Conservation (phyloP, 2,329 filamentous ascomycete genomes). For the Clathrospora elynae region DNA sequence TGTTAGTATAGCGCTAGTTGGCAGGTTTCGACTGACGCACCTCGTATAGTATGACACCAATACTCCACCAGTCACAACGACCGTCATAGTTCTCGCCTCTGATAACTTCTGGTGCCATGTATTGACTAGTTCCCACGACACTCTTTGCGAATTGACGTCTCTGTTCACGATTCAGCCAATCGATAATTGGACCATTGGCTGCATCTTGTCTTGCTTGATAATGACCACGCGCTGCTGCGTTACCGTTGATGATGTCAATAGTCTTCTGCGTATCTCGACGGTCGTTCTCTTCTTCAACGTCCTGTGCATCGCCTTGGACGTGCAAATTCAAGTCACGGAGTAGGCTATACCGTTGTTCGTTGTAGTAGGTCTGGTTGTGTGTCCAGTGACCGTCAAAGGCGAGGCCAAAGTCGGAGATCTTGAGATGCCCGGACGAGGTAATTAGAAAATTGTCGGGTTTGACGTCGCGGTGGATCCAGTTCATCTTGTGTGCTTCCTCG, state of each 20-base stretch:
- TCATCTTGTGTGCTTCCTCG: conserved; percentile 85
- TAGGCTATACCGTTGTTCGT: conserved; percentile 78
- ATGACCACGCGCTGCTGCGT: conserved; percentile 17
- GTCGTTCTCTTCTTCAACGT: conserved; percentile 60
- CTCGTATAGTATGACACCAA: conserved; percentile 92
- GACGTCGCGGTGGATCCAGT: conserved; percentile 92
- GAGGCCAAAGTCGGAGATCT: conserved; percentile 94
- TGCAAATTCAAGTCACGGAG: conserved; percentile 76
- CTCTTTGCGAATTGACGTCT: conserved; percentile 78
- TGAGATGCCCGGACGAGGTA: conserved; percentile 83
- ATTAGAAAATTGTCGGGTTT: conserved; percentile 98
- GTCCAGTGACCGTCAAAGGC: conserved; percentile 96
- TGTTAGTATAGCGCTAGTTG: background rate
- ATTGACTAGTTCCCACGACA: conserved; percentile 93
- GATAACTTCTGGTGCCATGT: conserved; percentile 97
- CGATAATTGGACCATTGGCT: conserved; percentile 40
- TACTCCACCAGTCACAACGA: conserved; percentile 95
- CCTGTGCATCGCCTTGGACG: conserved; percentile 74
- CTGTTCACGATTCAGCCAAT: conserved; percentile 53
- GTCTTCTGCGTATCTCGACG: conserved; percentile 60
- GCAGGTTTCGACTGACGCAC: conserved; percentile 41
- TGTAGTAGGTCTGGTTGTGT: conserved; percentile 86
- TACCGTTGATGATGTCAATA: conserved; percentile 47
- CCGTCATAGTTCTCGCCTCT: conserved; percentile 83
- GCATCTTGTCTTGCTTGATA: conserved; percentile 30